Conservation (phyloP, 2,329 filamentous ascomycete genomes). For the Fusarium mangiferae region DNA sequence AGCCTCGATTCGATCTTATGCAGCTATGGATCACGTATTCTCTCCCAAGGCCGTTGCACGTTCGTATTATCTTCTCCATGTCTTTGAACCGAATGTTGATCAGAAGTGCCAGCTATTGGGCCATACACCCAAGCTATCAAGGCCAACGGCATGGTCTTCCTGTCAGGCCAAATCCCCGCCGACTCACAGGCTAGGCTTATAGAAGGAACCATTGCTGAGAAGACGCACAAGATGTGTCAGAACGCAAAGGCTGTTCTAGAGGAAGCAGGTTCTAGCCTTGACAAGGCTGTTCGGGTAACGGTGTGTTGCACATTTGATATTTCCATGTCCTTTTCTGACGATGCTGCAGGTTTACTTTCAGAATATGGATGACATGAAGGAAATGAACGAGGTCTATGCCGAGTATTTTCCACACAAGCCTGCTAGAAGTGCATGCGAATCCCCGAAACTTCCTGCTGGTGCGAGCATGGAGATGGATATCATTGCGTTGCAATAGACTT, state of each 20-base stretch:
- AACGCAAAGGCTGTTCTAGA: conserved; percentile 76
- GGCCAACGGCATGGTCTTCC: conserved; percentile 65
- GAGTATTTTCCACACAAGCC: conserved; percentile 33
- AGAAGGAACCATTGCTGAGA: conserved; percentile 64
- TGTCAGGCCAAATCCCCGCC: conserved; percentile 76
- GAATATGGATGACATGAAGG: conserved; percentile 20
- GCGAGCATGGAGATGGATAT: conserved; percentile 31
- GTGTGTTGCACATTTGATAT: conserved; percentile 5
- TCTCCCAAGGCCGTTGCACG: conserved; percentile 13
- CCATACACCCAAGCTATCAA: conserved; percentile 36
- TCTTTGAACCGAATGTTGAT: not conserved
- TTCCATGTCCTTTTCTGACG: not conserved
- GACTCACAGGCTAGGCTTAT: conserved; percentile 67
- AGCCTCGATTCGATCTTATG: not conserved
- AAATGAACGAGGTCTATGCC: conserved; percentile 31
- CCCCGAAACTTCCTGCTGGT: conserved; percentile 19
- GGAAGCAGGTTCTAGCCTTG: conserved; percentile 71
- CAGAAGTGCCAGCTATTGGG: conserved; percentile 7
- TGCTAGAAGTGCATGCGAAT: conserved; percentile 19
- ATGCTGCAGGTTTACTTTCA: conserved; percentile 12
- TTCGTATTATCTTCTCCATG: not conserved
- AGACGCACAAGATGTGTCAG: conserved; percentile 37
- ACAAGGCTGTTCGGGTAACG: conserved; percentile 74
- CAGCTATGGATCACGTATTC: conserved; percentile 22
- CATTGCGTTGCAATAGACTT: conserved; percentile 14